Conservation (phyloP, 345 rosid genomes). For the Brassica rapa region DNA sequence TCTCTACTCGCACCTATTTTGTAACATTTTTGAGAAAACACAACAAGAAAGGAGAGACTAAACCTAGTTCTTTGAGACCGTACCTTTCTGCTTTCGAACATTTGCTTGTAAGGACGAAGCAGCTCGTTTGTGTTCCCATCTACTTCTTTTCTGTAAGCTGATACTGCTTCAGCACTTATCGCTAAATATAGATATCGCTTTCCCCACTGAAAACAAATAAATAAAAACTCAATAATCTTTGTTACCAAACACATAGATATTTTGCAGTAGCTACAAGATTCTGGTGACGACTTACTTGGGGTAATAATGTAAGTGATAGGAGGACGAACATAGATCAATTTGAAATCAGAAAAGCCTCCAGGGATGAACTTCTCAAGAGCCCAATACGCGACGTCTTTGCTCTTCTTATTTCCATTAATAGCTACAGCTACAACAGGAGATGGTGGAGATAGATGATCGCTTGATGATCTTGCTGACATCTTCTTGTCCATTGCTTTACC, state of each 20-base stretch:
- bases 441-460: conserved; percentile 38
- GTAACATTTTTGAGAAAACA: conserved; percentile 15
- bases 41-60: background rate
- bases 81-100: conserved; percentile 72
- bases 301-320: conserved; percentile 69
- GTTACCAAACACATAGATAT: background rate
- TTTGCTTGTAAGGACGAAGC: conserved; percentile 68
- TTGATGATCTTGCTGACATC: conserved; percentile 14
- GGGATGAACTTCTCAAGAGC: conserved; percentile 57
- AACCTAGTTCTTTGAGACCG: conserved; percentile 4
- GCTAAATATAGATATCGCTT: conserved; percentile 62
- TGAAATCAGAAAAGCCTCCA: conserved; percentile 56
- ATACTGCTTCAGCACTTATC: conserved; percentile 72
- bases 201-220: conserved; percentile 61
- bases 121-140: conserved; percentile 57
- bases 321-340: conserved; percentile 69
- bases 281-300: conserved; percentile 60
- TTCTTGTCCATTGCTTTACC: conserved; percentile 28
- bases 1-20: conserved; percentile 61
- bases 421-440: conserved; percentile 57
- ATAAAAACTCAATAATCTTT: conserved; percentile 2
- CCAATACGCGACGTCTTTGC: conserved; percentile 58
- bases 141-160: conserved; percentile 74
- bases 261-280: background rate
- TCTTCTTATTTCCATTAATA: conserved; percentile 60